Evolutionary conservation across 352 stramenopile species (phyloP), one percentile per base, ranked within the genome.

Genomic region (Thalassiosira hispida): DNA sequence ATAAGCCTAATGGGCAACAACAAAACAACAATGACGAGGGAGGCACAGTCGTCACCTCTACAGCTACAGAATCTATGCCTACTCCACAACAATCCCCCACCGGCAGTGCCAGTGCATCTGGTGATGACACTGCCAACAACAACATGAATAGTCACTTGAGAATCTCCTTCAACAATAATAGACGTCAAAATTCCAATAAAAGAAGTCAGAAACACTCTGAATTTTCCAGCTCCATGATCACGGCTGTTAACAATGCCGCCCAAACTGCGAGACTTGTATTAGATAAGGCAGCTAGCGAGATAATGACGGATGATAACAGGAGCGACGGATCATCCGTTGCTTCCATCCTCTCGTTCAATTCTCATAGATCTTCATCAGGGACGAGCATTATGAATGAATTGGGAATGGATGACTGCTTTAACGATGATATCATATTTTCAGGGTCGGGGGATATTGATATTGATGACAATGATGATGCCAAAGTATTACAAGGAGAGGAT

Each of bases 241-340:
- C 1, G 7, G 38, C 56, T 8, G 67, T 81, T 4, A 76, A 76
- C 12, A 74, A 62, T 78, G 77, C 77, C 7, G 77, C 77, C n/a
- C 42, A 81, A 71, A 81, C 77, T 42, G 77, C 77, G 22, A 35
- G 59, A 16, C 14, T 81, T 14, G 77, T 85, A 6, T 16, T 85
- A 6, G 69, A 81, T 51, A 23, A 83, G 56, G 75, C 59, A 1
- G 55, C 59, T n/a, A 14, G 22, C 18, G 46, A 53, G 1, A 53
- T 35, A 25, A 53, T 12, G 4, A 27, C 31, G 9, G 56, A 79
- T 14, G 59, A 52, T 49, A 76, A 31, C 35, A 70, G 44, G 27
- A 72, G 73, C 33, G 49, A 52, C 31, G 35, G 51, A 56, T 61
- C 62, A 25, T 67, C 71, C 14, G 35, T n/a, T 16, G 51, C 56